Evolutionary conservation across 2,329 filamentous ascomycete genomes (phyloP).

Genomic region (Venturia pyrina): DNA sequence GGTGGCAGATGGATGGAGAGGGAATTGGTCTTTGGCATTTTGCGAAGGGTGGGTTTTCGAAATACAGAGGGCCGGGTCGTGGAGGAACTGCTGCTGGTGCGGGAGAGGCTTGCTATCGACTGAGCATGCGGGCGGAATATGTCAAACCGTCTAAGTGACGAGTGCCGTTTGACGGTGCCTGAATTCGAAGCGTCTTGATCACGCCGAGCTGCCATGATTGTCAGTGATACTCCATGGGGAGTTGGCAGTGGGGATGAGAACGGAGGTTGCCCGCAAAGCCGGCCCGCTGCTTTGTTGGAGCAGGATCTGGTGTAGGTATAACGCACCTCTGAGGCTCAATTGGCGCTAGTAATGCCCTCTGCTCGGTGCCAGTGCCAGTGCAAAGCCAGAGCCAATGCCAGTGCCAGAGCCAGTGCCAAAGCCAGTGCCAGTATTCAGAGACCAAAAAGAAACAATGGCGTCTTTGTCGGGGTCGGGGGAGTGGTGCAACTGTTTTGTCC

Average conservation of each 20-base stretch:
- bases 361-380: neutral
- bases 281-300: neutral
- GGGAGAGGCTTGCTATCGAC: conserved; percentile 7
- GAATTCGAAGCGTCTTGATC: neutral
- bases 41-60: conserved; percentile 9
- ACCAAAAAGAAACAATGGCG: neutral
- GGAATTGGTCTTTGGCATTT: conserved; percentile 12
- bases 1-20: conserved; percentile 10
- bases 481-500: neutral
- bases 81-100: neutral
- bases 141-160: conserved; percentile 7
- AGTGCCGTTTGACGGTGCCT: conserved; percentile 7
- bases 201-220: conserved; percentile 1
- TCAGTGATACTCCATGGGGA: neutral
- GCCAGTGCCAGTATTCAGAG: neutral
- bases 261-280: neutral
- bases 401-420: too few relatives aligned
- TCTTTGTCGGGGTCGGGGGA: neutral
- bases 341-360: neutral
- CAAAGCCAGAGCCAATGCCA: neutral
- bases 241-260: neutral
- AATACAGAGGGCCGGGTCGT: conserved; percentile 1
- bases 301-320: neutral
- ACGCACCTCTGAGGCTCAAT: conserved; percentile 5
- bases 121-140: conserved; percentile 10